These are phyloP conservation scores for Lentinus tigrinus DNA, from an alignment of 768 basidiomycete species.

Conservation along the genomic window DNA sequence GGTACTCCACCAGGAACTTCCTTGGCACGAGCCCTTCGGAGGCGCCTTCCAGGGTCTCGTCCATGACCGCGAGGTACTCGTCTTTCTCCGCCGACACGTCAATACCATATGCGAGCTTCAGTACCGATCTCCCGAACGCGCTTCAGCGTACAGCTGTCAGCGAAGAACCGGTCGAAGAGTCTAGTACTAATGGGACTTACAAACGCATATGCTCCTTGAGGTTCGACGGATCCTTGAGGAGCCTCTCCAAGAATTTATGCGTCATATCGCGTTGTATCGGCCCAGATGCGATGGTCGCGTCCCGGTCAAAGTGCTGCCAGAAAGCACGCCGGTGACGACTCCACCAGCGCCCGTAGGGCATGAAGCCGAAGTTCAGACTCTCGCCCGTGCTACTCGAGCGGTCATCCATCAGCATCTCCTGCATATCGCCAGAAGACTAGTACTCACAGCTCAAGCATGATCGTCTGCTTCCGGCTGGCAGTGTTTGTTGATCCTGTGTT, in stretches of 20 bases:
- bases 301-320: conserved; percentile 19
- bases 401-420: too few relatives aligned
- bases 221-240: not conserved
- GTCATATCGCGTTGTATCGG: conserved; percentile 1
- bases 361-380: not conserved
- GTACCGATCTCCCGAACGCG: not conserved
- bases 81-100: not conserved
- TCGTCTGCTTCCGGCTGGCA: not conserved
- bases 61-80: not conserved
- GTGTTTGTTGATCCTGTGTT: not conserved
- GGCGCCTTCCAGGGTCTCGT: not conserved
- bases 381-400: conserved; percentile 7
- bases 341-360: conserved; percentile 19
- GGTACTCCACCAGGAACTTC: conserved; percentile 25
- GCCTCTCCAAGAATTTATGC: not conserved
- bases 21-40: conserved; percentile 14
- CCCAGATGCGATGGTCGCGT: not conserved
- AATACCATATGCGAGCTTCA: not conserved
- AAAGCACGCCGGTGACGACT: conserved; percentile 16
- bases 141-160: too few relatives aligned
- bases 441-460: not conserved
- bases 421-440: too few relatives aligned
- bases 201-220: not conserved
- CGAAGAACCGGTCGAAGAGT: too few relatives aligned
- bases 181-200: too few relatives aligned